These are phyloP conservation scores for Periconia sp. DNA, from an alignment of 2,329 filamentous ascomycete species.

Conservation along the genomic window DNA sequence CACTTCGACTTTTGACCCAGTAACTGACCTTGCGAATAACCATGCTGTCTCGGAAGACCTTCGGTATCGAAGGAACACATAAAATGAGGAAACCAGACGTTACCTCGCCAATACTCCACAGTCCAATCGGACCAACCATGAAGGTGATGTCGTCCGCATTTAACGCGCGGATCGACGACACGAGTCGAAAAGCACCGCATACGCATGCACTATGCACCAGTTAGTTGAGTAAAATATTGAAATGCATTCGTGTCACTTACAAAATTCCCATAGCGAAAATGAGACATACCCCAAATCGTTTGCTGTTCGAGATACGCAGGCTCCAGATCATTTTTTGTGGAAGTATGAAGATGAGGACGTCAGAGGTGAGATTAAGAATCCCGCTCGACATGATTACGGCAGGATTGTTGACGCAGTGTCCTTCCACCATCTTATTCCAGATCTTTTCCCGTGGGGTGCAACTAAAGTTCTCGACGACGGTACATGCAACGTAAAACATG, in stretches of 20 bases:
- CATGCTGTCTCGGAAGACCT: constrained; percentile 2
- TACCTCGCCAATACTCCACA: constrained; percentile 8
- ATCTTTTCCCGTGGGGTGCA: constrained; percentile 44
- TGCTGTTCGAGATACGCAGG: constrained; percentile 36
- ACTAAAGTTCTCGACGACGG: constrained; percentile 43
- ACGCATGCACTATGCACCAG: constrained; percentile 8
- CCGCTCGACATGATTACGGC: constrained; percentile 37
- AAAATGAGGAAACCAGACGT: constrained; percentile 8
- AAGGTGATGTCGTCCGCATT: constrained; percentile 6
- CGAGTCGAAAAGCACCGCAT: constrained; percentile 6
- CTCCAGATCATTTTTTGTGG: constrained; percentile 46
- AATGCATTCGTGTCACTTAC: no score
- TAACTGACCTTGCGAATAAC: neutral
- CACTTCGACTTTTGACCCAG: neutral
- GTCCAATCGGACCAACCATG: constrained; percentile 5
- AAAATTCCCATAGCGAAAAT: constrained; percentile 43
- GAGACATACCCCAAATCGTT: constrained; percentile 25
- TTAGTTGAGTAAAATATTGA: no score
- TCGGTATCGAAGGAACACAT: constrained; percentile 6
- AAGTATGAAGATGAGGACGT: constrained; percentile 42
- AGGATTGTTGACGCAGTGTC: constrained; percentile 38
- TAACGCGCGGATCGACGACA: constrained; percentile 2
- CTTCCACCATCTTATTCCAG: constrained; percentile 39
- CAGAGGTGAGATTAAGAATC: constrained; percentile 41
- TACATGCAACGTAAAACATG: constrained; percentile 31